Conservation (phyloP, 2,329 filamentous ascomycete species). For the Apiospora phragmitis region DNA sequence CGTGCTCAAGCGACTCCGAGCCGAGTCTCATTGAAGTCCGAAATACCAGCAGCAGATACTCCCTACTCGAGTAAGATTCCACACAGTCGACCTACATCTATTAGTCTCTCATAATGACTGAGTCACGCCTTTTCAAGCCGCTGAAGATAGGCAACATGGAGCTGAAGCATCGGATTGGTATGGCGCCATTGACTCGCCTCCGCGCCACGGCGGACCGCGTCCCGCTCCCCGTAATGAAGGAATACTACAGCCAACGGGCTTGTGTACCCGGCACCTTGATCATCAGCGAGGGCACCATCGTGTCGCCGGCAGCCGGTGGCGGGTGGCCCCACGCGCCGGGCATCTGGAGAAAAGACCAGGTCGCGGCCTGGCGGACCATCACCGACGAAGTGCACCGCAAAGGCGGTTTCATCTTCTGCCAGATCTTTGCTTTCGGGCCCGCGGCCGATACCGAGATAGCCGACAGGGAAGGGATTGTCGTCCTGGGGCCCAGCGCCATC, state of each 20-base stretch:
- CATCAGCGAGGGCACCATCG: constrained; percentile 55
- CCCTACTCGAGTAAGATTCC: background rate
- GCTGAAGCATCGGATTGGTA: constrained; percentile 19
- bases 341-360: constrained; percentile 52
- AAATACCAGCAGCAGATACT: background rate
- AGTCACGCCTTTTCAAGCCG: constrained; percentile 17
- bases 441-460: constrained; percentile 39
- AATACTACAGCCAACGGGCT: constrained; percentile 46
- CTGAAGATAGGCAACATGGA: constrained; percentile 16
- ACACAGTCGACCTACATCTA: background rate
- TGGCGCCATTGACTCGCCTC: constrained; percentile 53
- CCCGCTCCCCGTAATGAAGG: constrained; percentile 27
- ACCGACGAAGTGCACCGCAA: constrained; percentile 59
- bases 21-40: background rate
- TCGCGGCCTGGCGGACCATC: constrained; percentile 55
- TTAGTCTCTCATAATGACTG: constrained; percentile 13
- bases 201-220: constrained; percentile 43
- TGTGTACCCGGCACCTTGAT: constrained; percentile 46
- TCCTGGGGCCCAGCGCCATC: constrained; percentile 18
- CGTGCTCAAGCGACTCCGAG: background rate
- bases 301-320: constrained; percentile 43
- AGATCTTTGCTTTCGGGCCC: constrained; percentile 64
- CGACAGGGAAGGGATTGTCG: constrained; percentile 25
- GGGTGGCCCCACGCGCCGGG: constrained; percentile 50
- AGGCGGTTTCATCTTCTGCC: constrained; percentile 58